Evolutionary conservation across 768 basidiomycete genomes (phyloP).

Genomic region (Boletus coccyginus): DNA sequence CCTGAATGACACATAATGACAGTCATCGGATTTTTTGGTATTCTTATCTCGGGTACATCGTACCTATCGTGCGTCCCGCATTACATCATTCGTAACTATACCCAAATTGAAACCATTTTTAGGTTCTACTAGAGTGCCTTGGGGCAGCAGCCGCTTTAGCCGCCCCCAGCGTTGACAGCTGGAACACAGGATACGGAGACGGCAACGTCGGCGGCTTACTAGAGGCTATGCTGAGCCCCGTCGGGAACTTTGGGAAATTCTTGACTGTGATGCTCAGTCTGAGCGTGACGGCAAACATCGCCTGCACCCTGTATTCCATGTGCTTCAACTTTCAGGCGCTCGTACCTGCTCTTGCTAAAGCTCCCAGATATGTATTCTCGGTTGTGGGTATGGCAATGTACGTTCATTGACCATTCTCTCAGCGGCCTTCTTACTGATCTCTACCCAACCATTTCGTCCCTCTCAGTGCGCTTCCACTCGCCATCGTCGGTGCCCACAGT

Average conservation of each 20-base stretch:
- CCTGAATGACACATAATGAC: slow-evolving; percentile 4
- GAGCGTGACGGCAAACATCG: slow-evolving; percentile 76
- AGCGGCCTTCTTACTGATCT: slow-evolving; percentile 5
- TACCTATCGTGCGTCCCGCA: slow-evolving; percentile 52
- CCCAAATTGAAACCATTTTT: neutral
- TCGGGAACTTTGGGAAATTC: slow-evolving; percentile 67
- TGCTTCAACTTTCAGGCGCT: slow-evolving; percentile 72
- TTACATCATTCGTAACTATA: neutral
- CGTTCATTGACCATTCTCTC: slow-evolving; percentile 23
- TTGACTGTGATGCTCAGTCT: slow-evolving; percentile 71
- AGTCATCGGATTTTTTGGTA: slow-evolving; percentile 64
- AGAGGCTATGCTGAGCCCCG: slow-evolving; percentile 57
- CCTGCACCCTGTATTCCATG: slow-evolving; percentile 79
- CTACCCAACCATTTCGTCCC: neutral
- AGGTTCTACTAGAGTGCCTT: slow-evolving; percentile 48
- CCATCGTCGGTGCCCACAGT: slow-evolving; percentile 64
- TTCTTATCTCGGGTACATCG: slow-evolving; percentile 61
- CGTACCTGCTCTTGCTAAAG: slow-evolving; percentile 51
- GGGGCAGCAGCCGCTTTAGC: slow-evolving; percentile 68
- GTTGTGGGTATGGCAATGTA: slow-evolving; percentile 66
- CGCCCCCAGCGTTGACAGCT: slow-evolving; percentile 51
- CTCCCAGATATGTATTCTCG: slow-evolving; percentile 72
- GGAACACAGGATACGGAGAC: slow-evolving; percentile 53
- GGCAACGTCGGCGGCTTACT: slow-evolving; percentile 65
- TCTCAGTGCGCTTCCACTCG: slow-evolving; percentile 58